Conservation (phyloP, 1,284 basidiomycete species). For the Puccinia polysora region DNA sequence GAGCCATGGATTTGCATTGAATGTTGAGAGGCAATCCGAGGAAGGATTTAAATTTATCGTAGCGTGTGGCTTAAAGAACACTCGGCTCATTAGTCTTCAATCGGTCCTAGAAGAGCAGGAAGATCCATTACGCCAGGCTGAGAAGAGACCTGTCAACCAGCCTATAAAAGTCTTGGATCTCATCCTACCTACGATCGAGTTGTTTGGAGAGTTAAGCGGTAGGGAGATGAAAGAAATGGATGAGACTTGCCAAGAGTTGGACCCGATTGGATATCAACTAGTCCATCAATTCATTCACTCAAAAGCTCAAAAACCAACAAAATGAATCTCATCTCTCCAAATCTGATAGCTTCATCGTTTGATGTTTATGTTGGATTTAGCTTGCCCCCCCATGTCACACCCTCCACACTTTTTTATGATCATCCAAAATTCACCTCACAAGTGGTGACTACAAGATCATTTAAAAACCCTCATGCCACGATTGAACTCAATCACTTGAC, state of each 20-base stretch:
- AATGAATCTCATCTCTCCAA: too few relatives aligned
- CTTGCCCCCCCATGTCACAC: too few relatives aligned
- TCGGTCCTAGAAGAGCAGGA: conserved; percentile 11
- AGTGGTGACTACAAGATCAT: too few relatives aligned
- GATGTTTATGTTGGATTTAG: too few relatives aligned
- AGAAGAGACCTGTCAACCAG: neutral
- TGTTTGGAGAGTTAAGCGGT: conserved; percentile 51
- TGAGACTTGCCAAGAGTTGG: conserved; percentile 39
- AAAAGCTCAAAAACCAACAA: too few relatives aligned
- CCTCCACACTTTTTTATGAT: too few relatives aligned
- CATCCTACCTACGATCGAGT: conserved; percentile 46
- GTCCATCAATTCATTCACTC: conserved; percentile 8
- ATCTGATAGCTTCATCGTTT: too few relatives aligned
- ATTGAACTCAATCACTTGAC: too few relatives aligned
- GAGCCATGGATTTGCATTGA: conserved; percentile 90
- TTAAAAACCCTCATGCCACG: too few relatives aligned
- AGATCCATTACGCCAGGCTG: neutral
- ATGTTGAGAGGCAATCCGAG: conserved; percentile 73
- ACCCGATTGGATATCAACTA: conserved; percentile 16
- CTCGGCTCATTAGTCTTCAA: conserved; percentile 62
- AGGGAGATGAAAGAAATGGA: conserved; percentile 52
- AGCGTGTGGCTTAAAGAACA: conserved; percentile 86
- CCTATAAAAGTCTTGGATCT: conserved; percentile 46
- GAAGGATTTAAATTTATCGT: conserved; percentile 81
- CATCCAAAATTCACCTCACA: too few relatives aligned